These are phyloP conservation scores for Scutellaria minor DNA, from an alignment of 257 asterid species.

Conservation along the genomic window DNA sequence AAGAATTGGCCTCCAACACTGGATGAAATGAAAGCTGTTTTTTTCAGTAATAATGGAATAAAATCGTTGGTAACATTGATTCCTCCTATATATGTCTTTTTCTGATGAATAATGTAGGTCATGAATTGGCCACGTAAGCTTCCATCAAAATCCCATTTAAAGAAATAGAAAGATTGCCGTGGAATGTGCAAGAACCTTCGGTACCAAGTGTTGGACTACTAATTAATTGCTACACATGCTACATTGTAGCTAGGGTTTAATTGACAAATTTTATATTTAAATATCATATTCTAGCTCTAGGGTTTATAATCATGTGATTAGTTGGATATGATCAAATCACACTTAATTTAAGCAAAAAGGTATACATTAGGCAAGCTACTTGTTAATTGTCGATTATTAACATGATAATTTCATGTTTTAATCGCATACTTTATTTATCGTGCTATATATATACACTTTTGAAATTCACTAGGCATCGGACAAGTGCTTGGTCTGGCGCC, in stretches of 20 bases:
- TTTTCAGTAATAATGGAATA: slow-evolving; percentile 20
- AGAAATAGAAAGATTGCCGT: slow-evolving; percentile 39
- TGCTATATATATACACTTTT: too few relatives aligned
- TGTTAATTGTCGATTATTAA: too few relatives aligned
- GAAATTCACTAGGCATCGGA: too few relatives aligned
- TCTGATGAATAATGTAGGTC: slow-evolving; percentile 42
- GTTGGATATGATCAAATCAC: too few relatives aligned
- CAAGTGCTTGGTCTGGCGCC: too few relatives aligned
- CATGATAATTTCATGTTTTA: too few relatives aligned
- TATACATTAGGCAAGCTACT: too few relatives aligned
- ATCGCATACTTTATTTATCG: too few relatives aligned
- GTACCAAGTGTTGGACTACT: slow-evolving; percentile 32
- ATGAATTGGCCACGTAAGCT: slow-evolving; percentile 39
- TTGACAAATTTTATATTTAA: not conserved
- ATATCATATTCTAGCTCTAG: not conserved
- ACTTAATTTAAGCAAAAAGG: too few relatives aligned
- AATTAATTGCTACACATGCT: slow-evolving; percentile 29
- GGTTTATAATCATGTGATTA: not conserved
- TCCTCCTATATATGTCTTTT: not conserved
- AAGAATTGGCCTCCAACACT: not conserved
- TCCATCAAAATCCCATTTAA: slow-evolving; percentile 44
- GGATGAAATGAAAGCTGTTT: not conserved
- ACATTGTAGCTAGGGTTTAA: slow-evolving; percentile 13
- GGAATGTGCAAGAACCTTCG: slow-evolving; percentile 51
- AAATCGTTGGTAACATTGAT: slow-evolving; percentile 31